Evolutionary conservation across 805 yeast species (phyloP), one percentile per base, ranked within the genome.

Genomic region (Lachancea cidri): DNA sequence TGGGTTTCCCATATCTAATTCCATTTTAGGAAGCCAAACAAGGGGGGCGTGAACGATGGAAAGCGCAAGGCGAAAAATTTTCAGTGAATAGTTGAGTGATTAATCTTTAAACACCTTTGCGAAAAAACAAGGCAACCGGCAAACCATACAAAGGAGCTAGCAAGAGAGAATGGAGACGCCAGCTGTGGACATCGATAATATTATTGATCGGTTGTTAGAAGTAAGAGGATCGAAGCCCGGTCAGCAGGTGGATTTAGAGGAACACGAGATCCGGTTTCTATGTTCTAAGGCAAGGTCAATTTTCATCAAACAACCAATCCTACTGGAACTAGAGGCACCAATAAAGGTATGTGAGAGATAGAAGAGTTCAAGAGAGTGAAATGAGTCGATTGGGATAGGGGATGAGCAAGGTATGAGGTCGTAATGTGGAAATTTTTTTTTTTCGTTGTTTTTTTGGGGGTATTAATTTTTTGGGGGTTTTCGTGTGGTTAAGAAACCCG

Each of bases 171-270:
- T 68, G 73, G 74, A 70, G 44, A 67, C 68, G 52, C 77, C 70
- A 64, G 95, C 91, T 67, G 95, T 94, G 39, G 98, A 93, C 64
- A 84, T 91, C 60, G 98, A 91, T 68, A 86, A 96, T 60, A 89
- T 91, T 59, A 93, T 91, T 65, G 98, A 91, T 71, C 81, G 98
- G 74, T 77, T 91, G 60, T 74, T 91, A 55, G 98, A 93, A 68
- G 98, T 93, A 40, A 82, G 98, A 68, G 98, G 98, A 49, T 87
- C 96, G 47, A 82, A 97, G 66, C 98, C 98, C 15, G 98, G 98
- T 30, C 89, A 87, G 65, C 96, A 87, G 64, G 98, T 91, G 35
- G 88, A 88, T 52, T 74, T 91, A 46, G 86, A 83, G 57, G 98
- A 91, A 69, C 86, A 78, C 64, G 98, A 93, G 71, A 93, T 91